Conservation (phyloP, 257 asterid genomes). For the Paulownia fortunei region DNA sequence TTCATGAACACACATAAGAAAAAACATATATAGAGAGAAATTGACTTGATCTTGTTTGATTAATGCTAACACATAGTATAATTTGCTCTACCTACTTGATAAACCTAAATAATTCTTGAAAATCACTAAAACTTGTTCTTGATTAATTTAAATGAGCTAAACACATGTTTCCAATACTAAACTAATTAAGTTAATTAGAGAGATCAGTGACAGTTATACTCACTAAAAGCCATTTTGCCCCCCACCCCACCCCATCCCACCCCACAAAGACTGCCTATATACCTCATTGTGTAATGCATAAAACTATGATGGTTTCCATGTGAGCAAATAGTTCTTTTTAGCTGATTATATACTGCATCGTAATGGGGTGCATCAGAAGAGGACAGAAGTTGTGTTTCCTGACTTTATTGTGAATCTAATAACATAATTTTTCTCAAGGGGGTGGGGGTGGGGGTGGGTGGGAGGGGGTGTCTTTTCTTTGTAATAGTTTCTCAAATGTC, state of each 20-base stretch:
- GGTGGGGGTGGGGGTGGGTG: neutral
- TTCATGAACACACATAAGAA: no score
- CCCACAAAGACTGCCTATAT: neutral
- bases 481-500: constrained; percentile 49
- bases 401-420: constrained; percentile 44
- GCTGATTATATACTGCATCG: constrained; percentile 38
- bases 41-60: neutral
- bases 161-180: constrained; percentile 28
- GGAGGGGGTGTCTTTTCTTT: constrained; percentile 46
- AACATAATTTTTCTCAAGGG: neutral
- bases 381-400: constrained; percentile 44
- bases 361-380: constrained; percentile 45
- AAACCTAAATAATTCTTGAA: neutral
- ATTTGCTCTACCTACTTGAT: neutral
- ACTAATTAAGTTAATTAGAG: constrained; percentile 7
- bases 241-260: neutral
- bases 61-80: neutral
- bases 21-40: no score
- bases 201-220: constrained; percentile 18
- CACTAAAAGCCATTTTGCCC: neutral
- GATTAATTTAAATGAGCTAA: neutral
- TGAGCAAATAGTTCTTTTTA: constrained; percentile 43
- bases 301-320: constrained; percentile 47
- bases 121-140: neutral
- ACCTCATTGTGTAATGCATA: constrained; percentile 5